phyloP scores from a whole-genome alignment of 192 early-diverging fungal genomes.

The Coemansia sp. region DNA sequence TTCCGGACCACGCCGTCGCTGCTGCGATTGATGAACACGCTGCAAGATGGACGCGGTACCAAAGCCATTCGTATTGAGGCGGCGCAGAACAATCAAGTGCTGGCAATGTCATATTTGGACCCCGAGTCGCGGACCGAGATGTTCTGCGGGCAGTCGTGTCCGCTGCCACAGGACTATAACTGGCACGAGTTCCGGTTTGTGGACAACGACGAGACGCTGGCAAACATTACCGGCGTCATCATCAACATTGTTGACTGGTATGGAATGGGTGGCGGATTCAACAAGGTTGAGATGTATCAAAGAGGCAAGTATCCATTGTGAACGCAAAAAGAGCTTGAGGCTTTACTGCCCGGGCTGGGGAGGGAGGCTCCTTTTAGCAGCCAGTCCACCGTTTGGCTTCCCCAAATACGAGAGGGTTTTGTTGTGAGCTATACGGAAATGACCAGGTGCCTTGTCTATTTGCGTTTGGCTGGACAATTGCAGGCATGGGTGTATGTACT shows the following conservation, averaged over 20 bases:
- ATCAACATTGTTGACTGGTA: constrained; percentile 63
- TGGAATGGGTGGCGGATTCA: constrained; percentile 55
- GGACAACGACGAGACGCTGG: constrained; percentile 44
- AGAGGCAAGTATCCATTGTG: constrained; percentile 27
- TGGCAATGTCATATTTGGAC: constrained; percentile 67
- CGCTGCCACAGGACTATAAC: constrained; percentile 33
- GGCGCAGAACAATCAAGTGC: constrained; percentile 54
- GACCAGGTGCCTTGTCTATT: neutral
- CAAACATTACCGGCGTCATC: constrained; percentile 56
- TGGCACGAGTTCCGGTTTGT: constrained; percentile 56
- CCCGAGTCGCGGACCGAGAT: constrained; percentile 43
- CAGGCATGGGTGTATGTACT: neutral
- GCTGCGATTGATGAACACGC: constrained; percentile 67
- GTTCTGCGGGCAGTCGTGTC: constrained; percentile 48
- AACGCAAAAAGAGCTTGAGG: neutral
- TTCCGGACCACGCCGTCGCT: constrained; percentile 60
- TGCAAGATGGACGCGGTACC: constrained; percentile 60
- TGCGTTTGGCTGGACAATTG: neutral
- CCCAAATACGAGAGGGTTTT: neutral
- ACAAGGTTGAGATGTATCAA: constrained; percentile 53
- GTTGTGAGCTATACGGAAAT: neutral
- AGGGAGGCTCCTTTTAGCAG: neutral
- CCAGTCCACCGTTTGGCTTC: neutral
- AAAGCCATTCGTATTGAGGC: constrained; percentile 67
- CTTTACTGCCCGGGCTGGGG: constrained; percentile 1